Conservation (phyloP, 208 protist genomes). For the Leishmania tropica region DNA sequence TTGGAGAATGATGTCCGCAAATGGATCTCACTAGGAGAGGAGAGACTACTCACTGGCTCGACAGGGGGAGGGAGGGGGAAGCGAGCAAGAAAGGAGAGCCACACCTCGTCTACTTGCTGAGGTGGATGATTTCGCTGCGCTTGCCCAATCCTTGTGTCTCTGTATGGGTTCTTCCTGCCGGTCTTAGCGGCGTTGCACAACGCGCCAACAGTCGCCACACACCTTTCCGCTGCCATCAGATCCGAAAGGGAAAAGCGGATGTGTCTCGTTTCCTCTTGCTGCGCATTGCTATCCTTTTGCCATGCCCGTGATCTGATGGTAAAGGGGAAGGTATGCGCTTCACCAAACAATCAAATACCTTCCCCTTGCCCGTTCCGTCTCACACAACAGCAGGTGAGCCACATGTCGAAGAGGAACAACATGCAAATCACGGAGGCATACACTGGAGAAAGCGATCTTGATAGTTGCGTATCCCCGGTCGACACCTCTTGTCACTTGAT, state of each 20-base stretch:
- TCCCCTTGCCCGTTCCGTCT: neutral
- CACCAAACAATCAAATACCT: neutral
- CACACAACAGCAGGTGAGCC: neutral
- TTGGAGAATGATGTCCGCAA: neutral
- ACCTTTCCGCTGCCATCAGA: neutral
- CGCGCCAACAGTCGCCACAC: neutral
- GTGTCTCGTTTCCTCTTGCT: neutral
- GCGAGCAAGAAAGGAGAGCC: neutral
- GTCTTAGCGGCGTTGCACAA: neutral
- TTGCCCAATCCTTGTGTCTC: neutral
- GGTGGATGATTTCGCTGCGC: neutral
- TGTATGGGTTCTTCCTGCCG: neutral
- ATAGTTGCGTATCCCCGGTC: neutral
- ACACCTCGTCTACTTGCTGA: neutral
- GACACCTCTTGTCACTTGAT: neutral
- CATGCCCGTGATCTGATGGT: neutral
- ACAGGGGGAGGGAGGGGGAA: neutral
- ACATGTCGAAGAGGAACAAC: neutral
- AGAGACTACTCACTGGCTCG: neutral
- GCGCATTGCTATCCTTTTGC: neutral
- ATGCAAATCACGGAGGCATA: neutral
- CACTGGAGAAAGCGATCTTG: neutral
- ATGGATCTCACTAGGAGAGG: neutral
- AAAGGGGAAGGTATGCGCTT: neutral
- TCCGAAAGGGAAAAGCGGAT: neutral